Conservation (phyloP, 768 basidiomycete species). For the Ephemerocybe angulata region DNA sequence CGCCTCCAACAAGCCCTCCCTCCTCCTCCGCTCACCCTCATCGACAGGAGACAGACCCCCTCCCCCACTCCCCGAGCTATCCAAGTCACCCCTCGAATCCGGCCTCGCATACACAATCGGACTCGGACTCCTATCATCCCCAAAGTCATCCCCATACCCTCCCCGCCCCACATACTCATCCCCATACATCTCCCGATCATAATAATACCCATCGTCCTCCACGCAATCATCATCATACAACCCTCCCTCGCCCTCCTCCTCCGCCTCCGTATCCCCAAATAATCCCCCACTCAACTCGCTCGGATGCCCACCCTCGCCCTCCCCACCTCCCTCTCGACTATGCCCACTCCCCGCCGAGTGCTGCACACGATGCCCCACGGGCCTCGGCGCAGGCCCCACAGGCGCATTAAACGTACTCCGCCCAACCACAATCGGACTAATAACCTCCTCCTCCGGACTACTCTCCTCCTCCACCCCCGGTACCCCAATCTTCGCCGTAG, state of each 20-base stretch:
- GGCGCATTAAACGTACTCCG: slow-evolving; percentile 6
- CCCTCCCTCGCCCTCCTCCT: background rate
- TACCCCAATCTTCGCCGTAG: background rate
- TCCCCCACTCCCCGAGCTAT: too few relatives aligned
- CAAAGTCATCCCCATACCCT: background rate
- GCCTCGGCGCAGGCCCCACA: background rate
- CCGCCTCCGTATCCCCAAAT: background rate
- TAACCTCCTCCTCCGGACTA: background rate
- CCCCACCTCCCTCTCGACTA: background rate
- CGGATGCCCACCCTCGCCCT: background rate
- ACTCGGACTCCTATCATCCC: slow-evolving; percentile 1
- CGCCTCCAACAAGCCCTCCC: too few relatives aligned
- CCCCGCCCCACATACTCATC: background rate
- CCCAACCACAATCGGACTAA: slow-evolving; percentile 6
- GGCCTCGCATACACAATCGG: slow-evolving; percentile 7
- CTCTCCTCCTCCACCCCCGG: background rate
- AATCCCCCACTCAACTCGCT: background rate
- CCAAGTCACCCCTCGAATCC: slow-evolving; percentile 5
- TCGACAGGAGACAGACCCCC: background rate
- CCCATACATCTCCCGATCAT: background rate
- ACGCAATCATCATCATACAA: background rate
- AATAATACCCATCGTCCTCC: background rate
- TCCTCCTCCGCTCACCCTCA: background rate
- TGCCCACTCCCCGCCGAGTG: background rate
- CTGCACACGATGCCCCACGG: background rate